These are phyloP conservation scores for Synchytrium microbalum DNA, from an alignment of 371 early-diverging fungal species.

Conservation along the genomic window DNA sequence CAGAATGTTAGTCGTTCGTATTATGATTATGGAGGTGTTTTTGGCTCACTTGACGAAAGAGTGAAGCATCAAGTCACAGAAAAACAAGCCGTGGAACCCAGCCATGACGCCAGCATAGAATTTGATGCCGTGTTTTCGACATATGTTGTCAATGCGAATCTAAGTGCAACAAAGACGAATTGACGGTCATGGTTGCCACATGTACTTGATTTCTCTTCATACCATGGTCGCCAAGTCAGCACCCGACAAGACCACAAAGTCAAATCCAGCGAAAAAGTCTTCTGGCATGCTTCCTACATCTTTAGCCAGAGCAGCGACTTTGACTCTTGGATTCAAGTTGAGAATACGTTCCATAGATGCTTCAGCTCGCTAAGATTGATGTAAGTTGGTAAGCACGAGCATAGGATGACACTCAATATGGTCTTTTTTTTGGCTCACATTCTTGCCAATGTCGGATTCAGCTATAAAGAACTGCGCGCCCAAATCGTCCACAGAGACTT, in stretches of 20 bases:
- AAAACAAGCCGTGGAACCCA: constrained; percentile 77
- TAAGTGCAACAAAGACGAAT: constrained; percentile 18
- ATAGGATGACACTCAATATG: not conserved
- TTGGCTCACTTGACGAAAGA: constrained; percentile 24
- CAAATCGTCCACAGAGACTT: constrained; percentile 56
- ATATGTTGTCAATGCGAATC: constrained; percentile 49
- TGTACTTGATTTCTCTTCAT: constrained; percentile 11
- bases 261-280: constrained; percentile 49
- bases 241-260: constrained; percentile 55
- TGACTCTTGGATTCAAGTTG: constrained; percentile 68
- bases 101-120: constrained; percentile 61
- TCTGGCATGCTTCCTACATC: constrained; percentile 38
- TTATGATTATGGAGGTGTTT: no score
- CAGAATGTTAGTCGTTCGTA: no score
- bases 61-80: constrained; percentile 67
- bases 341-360: constrained; percentile 50
- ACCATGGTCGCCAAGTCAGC: constrained; percentile 12
- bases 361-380: constrained; percentile 49
- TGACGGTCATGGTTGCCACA: not conserved
- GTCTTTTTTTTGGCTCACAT: constrained; percentile 38
- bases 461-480: constrained; percentile 69
- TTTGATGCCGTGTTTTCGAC: constrained; percentile 34
- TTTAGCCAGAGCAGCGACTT: constrained; percentile 44
- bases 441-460: constrained; percentile 54
- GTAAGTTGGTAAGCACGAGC: not conserved